These are phyloP conservation scores for Pichia terricola DNA, from an alignment of 1,139 yeast genomes.

Conservation along the genomic window DNA sequence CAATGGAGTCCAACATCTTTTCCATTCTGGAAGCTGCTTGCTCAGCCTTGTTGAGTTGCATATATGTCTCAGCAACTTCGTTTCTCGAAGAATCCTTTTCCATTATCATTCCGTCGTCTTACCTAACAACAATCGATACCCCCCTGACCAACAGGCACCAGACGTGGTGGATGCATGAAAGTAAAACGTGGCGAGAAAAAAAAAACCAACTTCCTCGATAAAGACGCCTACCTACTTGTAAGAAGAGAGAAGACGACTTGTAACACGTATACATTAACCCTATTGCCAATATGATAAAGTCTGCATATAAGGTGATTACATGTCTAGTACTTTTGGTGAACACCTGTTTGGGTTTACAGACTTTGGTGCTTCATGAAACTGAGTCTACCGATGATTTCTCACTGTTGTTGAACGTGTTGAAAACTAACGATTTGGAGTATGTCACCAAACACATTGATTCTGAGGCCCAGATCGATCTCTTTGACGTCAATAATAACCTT, in stretches of 20 bases:
- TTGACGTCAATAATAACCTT: conserved; percentile 4
- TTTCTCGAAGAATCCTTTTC: not conserved
- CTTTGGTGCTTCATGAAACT: not conserved
- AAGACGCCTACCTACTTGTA: too few relatives aligned
- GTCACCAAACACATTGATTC: not conserved
- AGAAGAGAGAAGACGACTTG: too few relatives aligned
- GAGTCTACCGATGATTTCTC: not conserved
- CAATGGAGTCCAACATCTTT: conserved; percentile 44
- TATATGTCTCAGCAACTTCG: conserved; percentile 6
- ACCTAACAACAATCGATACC: too few relatives aligned
- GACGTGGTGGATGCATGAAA: too few relatives aligned
- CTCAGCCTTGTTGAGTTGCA: conserved; percentile 8
- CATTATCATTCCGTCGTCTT: not conserved
- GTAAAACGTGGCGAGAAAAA: too few relatives aligned
- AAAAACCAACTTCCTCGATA: too few relatives aligned
- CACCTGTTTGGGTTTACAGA: not conserved
- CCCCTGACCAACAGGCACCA: too few relatives aligned
- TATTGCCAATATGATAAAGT: too few relatives aligned
- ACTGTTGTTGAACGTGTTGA: not conserved
- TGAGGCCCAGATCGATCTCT: not conserved
- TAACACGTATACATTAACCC: too few relatives aligned
- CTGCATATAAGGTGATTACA: not conserved
- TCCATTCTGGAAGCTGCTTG: conserved; percentile 33
- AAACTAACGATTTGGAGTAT: not conserved
- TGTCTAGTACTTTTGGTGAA: not conserved